phyloP scores from a whole-genome alignment of 2,329 filamentous ascomycete species.

The Cladophialophora yegresii region DNA sequence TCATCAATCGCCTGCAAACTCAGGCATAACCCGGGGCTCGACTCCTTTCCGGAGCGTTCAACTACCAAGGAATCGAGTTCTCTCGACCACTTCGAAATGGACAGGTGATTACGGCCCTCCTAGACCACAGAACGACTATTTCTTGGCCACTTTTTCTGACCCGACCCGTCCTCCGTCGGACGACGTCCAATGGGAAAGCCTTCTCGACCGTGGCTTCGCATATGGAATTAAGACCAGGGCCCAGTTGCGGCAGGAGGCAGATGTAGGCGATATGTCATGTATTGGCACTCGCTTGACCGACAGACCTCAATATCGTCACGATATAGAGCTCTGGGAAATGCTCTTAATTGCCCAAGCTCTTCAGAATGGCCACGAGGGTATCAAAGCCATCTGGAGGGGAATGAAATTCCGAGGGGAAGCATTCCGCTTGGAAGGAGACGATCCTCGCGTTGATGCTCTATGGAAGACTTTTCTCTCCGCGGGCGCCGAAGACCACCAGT shows the following conservation, averaged over 20 bases:
- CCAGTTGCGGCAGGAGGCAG: slow-evolving; percentile 47
- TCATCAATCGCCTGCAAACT: not conserved
- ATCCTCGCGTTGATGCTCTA: slow-evolving; percentile 27
- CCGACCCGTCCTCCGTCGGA: not conserved
- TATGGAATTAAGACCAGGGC: slow-evolving; percentile 40
- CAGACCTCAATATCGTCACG: slow-evolving; percentile 37
- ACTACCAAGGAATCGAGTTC: not conserved
- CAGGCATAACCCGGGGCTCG: not conserved
- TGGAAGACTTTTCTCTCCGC: slow-evolving; percentile 32
- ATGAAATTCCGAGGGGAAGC: slow-evolving; percentile 29
- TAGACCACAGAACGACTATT: not conserved
- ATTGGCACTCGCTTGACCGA: slow-evolving; percentile 46
- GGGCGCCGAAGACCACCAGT: slow-evolving; percentile 24
- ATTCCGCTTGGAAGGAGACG: slow-evolving; percentile 30
- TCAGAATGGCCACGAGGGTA: slow-evolving; percentile 47
- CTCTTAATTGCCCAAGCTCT: slow-evolving; percentile 49
- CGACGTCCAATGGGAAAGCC: slow-evolving; percentile 20
- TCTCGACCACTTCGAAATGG: slow-evolving; percentile 3
- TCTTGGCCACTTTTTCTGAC: slow-evolving; percentile 3
- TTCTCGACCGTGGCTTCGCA: slow-evolving; percentile 29
- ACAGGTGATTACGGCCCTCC: not conserved
- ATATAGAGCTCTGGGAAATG: slow-evolving; percentile 50
- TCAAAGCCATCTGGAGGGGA: slow-evolving; percentile 45
- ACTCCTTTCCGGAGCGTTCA: not conserved
- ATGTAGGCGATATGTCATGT: slow-evolving; percentile 43